Conservation (phyloP, 2,329 filamentous ascomycete genomes). For the Cladosporium sp. region DNA sequence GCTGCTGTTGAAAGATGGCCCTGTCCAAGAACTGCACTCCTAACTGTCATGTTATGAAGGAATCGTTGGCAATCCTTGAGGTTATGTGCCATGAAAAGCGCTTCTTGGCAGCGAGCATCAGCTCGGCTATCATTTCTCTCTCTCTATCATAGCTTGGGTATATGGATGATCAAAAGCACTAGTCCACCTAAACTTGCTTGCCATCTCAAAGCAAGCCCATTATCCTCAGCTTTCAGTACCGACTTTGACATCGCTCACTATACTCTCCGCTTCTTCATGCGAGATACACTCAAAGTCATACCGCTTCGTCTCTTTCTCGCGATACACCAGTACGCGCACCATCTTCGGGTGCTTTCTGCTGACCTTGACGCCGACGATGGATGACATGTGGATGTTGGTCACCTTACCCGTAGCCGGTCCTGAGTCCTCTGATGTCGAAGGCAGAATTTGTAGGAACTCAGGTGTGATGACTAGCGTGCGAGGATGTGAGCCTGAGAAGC, state of each 20-base stretch:
- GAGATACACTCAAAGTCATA: slow-evolving; percentile 83
- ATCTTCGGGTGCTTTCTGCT: slow-evolving; percentile 76
- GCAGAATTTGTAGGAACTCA: slow-evolving; percentile 85
- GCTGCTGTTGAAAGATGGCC: background rate
- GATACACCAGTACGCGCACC: slow-evolving; percentile 77
- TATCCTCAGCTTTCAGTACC: slow-evolving; percentile 41
- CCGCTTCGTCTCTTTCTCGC: slow-evolving; percentile 72
- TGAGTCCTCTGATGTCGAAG: slow-evolving; percentile 44
- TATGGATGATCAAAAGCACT: background rate
- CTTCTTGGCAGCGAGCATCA: background rate
- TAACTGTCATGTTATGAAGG: background rate
- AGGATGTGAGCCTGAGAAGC: slow-evolving; percentile 73
- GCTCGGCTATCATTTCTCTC: background rate
- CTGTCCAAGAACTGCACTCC: background rate
- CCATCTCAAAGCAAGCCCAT: background rate
- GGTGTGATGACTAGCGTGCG: slow-evolving; percentile 77
- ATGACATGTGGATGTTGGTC: slow-evolving; percentile 79
- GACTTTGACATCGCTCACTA: slow-evolving; percentile 75
- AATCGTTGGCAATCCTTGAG: no score
- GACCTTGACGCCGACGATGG: slow-evolving; percentile 79
- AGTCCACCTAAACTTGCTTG: background rate
- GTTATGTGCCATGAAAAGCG: no score
- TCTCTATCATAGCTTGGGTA: background rate
- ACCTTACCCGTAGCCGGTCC: slow-evolving; percentile 58
- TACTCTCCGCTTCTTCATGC: slow-evolving; percentile 71